Percentiles rank a stretch among this genome's conserved stretches.
These are phyloP conservation scores for Piromyces sp. DNA, from an alignment of 192 early-diverging fungal species.

Conservation along the genomic window DNA sequence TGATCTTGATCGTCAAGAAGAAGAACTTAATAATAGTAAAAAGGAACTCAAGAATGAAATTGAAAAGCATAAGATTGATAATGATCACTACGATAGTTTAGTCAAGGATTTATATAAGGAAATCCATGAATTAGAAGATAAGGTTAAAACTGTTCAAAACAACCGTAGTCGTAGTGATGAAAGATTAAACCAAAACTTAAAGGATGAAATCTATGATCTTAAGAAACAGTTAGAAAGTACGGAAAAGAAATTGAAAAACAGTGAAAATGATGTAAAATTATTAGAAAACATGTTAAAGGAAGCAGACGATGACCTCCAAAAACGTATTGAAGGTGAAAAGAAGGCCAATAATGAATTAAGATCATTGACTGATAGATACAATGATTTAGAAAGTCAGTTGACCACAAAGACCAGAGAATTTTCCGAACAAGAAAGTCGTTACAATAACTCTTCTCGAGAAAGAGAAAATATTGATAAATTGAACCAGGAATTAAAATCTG, in stretches of 20 bases:
- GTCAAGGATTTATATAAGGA: background rate
- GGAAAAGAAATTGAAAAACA: background rate
- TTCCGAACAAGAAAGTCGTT: background rate
- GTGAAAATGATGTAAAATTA: background rate
- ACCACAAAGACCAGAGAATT: background rate
- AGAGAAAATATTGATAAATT: background rate
- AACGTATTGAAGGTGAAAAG: background rate
- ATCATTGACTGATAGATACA: background rate
- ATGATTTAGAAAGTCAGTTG: background rate
- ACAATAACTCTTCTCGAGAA: background rate
- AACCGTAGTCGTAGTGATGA: background rate
- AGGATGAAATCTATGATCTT: background rate
- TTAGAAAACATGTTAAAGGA: background rate
- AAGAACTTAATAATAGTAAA: background rate
- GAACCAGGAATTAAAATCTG: background rate
- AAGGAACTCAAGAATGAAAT: background rate
- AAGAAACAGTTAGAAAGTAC: background rate
- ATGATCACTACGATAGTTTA: background rate
- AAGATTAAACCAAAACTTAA: background rate
- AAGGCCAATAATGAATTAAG: background rate
- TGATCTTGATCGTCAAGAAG: background rate
- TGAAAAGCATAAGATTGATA: background rate
- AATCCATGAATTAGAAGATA: background rate
- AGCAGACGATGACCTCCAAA: background rate
- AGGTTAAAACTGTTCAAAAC: background rate